phyloP scores from a whole-genome alignment of 2,329 filamentous ascomycete species.

The Epichloe scottii region DNA sequence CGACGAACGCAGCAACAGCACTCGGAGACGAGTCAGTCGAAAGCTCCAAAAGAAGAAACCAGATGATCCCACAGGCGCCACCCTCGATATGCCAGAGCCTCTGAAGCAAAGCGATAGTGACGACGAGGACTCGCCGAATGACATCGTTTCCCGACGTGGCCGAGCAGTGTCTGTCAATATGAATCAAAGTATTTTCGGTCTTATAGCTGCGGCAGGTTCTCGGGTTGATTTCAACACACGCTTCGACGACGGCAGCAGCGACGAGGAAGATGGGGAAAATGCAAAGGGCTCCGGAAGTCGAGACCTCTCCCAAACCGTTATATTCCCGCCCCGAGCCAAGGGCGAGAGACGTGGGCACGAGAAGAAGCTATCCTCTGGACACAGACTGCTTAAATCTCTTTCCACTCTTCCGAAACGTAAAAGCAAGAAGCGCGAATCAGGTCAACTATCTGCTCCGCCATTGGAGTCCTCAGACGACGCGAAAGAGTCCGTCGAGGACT shows the following conservation, averaged over 20 bases:
- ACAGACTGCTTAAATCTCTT: conserved; percentile 53
- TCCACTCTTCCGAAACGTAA: conserved; percentile 42
- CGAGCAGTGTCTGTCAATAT: conserved; percentile 54
- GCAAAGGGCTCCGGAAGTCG: conserved; percentile 30
- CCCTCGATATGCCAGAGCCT: conserved; percentile 37
- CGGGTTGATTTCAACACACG: conserved; percentile 69
- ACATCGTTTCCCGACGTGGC: conserved; percentile 30
- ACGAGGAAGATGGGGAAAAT: conserved; percentile 57
- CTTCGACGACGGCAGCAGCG: conserved; percentile 68
- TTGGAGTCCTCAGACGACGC: conserved; percentile 19
- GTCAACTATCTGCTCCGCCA: conserved; percentile 24
- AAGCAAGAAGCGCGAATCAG: conserved; percentile 28
- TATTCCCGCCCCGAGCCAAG: conserved; percentile 22
- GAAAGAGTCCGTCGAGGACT: conserved; percentile 14
- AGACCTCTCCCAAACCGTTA: conserved; percentile 28
- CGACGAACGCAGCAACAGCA: conserved; percentile 23
- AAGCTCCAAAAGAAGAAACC: conserved; percentile 34
- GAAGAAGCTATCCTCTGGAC: conserved; percentile 46
- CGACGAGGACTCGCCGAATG: conserved; percentile 28
- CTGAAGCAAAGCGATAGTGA: conserved; percentile 37
- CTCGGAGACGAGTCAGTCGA: conserved; percentile 25
- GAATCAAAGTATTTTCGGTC: conserved; percentile 88
- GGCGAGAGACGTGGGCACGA: conserved; percentile 31
- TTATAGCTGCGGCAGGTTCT: conserved; percentile 81
- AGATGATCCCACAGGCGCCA: conserved; percentile 23